Percentiles rank a stretch among this genome's conserved stretches.
phyloP scores from a whole-genome alignment of 768 basidiomycete genomes.

The Thelephora ganbajun region DNA sequence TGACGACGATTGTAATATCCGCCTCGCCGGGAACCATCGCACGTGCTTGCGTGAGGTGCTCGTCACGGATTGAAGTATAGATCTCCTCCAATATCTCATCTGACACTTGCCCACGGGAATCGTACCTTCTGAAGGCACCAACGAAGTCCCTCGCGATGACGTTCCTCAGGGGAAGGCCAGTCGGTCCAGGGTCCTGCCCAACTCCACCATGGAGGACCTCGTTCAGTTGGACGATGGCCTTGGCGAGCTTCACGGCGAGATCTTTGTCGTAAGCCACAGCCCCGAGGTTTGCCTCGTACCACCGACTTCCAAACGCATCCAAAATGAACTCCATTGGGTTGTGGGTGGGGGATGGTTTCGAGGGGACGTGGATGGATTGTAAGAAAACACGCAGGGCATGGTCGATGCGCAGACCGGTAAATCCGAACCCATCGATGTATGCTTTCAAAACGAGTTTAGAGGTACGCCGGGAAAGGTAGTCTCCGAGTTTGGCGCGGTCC shows the following conservation, averaged over 20 bases:
- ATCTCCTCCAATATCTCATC: slow-evolving; percentile 68
- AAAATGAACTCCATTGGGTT: slow-evolving; percentile 54
- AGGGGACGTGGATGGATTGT: slow-evolving; percentile 60
- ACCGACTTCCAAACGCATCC: slow-evolving; percentile 73
- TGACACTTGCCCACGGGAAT: slow-evolving; percentile 52
- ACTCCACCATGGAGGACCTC: slow-evolving; percentile 74
- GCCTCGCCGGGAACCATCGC: slow-evolving; percentile 22
- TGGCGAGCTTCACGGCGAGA: slow-evolving; percentile 60
- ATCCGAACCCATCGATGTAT: slow-evolving; percentile 82
- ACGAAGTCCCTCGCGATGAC: slow-evolving; percentile 70
- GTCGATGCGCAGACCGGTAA: slow-evolving; percentile 73
- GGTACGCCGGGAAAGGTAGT: slow-evolving; percentile 63
- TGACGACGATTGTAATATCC: slow-evolving; percentile 51
- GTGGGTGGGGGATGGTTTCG: slow-evolving; percentile 21
- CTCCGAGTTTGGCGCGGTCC: slow-evolving; percentile 70
- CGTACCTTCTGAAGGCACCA: slow-evolving; percentile 69
- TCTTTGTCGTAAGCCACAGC: slow-evolving; percentile 74
- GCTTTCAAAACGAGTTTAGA: slow-evolving; percentile 68
- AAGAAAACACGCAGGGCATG: slow-evolving; percentile 83
- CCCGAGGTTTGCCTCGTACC: slow-evolving; percentile 80
- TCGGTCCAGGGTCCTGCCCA: slow-evolving; percentile 42
- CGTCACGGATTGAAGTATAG: slow-evolving; percentile 62
- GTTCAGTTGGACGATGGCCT: slow-evolving; percentile 78
- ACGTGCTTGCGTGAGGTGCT: slow-evolving; percentile 61
- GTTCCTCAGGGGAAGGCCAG: slow-evolving; percentile 38